Percentiles rank a stretch among this genome's conserved stretches.
Evolutionary conservation across 2,329 filamentous ascomycete genomes (phyloP).

Genomic region (Zymoseptoria tritici): DNA sequence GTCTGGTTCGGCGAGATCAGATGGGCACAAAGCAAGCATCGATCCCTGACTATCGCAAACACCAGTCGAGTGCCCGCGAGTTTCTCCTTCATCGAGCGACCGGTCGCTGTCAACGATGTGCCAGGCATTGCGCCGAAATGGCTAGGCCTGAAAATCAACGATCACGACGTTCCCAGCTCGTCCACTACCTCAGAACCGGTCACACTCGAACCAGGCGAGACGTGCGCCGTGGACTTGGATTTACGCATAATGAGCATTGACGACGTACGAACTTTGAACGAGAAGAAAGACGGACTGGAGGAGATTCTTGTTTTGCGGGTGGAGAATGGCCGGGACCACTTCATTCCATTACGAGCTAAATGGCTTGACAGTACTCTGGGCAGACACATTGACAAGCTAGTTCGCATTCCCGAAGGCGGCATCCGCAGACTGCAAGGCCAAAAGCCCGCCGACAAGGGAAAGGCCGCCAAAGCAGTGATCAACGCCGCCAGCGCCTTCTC

Average conservation of each 20-base stretch:
- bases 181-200: conserved; percentile 41
- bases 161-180: conserved; percentile 13
- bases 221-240: conserved; percentile 61
- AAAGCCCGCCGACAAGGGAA: conserved; percentile 34
- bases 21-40: conserved; percentile 58
- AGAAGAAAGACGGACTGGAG: conserved; percentile 54
- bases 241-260: conserved; percentile 57
- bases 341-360: conserved; percentile 68
- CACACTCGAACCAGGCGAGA: conserved; percentile 76
- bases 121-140: conserved; percentile 51
- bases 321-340: conserved; percentile 78
- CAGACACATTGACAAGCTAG: conserved; percentile 79
- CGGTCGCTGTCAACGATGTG: conserved; percentile 41
- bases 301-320: conserved; percentile 85
- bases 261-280: conserved; percentile 64
- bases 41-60: conserved; percentile 78
- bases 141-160: conserved; percentile 52
- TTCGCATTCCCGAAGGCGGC: conserved; percentile 68
- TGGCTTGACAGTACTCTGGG: conserved; percentile 83
- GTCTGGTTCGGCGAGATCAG: conserved; percentile 73
- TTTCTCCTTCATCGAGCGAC: conserved; percentile 71
- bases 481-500: conserved; percentile 10
- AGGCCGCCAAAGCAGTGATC: conserved; percentile 10
- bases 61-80: conserved; percentile 75
- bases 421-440: conserved; percentile 64